Evolutionary conservation across 352 stramenopile genomes (phyloP), one percentile per base, ranked within the genome.

Genomic region (Globisporangium parvum): DNA sequence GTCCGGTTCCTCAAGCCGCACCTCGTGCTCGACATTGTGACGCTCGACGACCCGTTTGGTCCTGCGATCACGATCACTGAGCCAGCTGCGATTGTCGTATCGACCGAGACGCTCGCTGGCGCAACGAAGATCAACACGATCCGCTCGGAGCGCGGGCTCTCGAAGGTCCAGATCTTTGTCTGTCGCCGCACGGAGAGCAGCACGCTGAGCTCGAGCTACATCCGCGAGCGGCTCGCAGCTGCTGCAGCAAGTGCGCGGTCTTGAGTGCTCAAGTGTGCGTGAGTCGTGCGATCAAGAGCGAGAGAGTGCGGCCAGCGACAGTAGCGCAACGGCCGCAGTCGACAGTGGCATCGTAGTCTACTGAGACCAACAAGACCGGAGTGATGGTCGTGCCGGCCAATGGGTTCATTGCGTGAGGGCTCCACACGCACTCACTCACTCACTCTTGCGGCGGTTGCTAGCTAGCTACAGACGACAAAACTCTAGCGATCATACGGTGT

Each of bases 81-180:
- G 28, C 57, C 82, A 14, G 70, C 80, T 18, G 81, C 80, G 11
- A 81, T 97, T 52, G 82, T 96, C 21, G 82, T 93, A 12, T 96
- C 84, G 17, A 91, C 80, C 24, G 87, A 96, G 57, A 96, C 87
- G 4, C 66, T 95, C 24, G 24, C 57, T 0, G 87, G 83, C 26
- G 85, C 78, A n/a, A 57, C 71, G 46, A 92, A 94, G 66, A 95
- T 96, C 52, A 95, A 94, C 57, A 70, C 67, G 49, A 85, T 96
- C 50, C 76, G 88, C 18, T 47, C 55, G 21, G 67, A 87, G 48
- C 77, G 72, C 3, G 72, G 69, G 2, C 71, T 96, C 10, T 60
- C 63, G 10, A 71, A 75, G 39, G 71, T 92, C 18, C 68, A 75
- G 31, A 81, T 96, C 42, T 90, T 83, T 66, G 75, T 92, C 10